Base-by-base conservation (phyloP, 2,329 filamentous ascomycete genomes). In the Stachybotrys chartarum region DNA sequence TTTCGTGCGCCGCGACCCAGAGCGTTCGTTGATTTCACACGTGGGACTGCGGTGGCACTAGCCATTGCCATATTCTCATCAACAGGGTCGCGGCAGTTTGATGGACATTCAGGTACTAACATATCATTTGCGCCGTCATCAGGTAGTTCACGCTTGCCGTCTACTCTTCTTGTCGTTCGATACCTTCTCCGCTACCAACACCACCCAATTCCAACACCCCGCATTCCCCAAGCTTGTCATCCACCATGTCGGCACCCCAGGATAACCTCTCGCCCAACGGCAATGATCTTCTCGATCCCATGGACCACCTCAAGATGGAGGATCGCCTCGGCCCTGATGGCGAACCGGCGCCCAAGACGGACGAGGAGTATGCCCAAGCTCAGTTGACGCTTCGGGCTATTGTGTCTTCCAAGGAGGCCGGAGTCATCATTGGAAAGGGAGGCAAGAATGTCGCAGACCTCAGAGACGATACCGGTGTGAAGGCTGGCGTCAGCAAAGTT, bases 361-460 rank as follows among this genome's bases (percentile, higher is more conserved):
- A 99, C 65, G 92, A 97, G 71, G 94, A 99, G 74, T 99, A 99
- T 70, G 91, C 91, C 53, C 85, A 91, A 71, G 86, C 92, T 53
- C 90, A 95, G 75, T 81, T 99, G 67, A 99, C 94, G 59, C 84
- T 99, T 60, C 90, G 94, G 71, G 94, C 94, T 65, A 97, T 99
- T 70, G 94, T 99, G 63, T 97, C 94, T 39, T 97, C 94, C 72
- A 97, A 97, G 78, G 94, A 99, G 76, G 94, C 94, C 57, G 94
- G 94, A 69, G 91, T 99, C 66, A 97, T 99, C 74, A 99, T 99
- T 73, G 94, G 94, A 74, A 99, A 99, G 78, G 91, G 88, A 56
- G 94, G 94, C 70, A 96, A 97, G 82, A 97, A 99, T 68, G 94
- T 99, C 55, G 94, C 94, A 51, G 93, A 97, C 68, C 82, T 99